A percentile compares a stretch with the other conserved stretches of the same genome.
Evolutionary conservation across 2,329 filamentous ascomycete species (phyloP).

Genomic region (Colletotrichum australisinense): DNA sequence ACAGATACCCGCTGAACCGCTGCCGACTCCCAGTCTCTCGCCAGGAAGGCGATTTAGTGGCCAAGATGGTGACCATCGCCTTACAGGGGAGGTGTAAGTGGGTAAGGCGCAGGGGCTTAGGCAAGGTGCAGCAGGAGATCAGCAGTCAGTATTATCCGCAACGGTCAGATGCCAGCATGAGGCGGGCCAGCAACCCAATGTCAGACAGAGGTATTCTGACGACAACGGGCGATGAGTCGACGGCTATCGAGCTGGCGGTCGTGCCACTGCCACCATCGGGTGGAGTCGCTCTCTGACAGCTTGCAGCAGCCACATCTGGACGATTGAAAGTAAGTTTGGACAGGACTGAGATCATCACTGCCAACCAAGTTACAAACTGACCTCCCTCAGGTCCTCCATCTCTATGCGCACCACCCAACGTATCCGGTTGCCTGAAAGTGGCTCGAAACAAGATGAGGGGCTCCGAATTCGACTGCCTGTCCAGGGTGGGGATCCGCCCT

Average conservation of each 20-base stretch:
- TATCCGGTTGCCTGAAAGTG: not conserved
- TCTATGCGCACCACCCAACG: not conserved
- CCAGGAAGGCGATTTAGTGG: not conserved
- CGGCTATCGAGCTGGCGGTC: not conserved
- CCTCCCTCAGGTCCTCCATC: not conserved
- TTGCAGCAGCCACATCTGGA: not conserved
- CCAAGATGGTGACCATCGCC: conserved; percentile 9
- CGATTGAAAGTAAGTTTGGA: not conserved
- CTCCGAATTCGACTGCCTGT: not conserved
- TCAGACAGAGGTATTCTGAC: not conserved
- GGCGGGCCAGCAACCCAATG: conserved; percentile 1
- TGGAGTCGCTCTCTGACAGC: not conserved
- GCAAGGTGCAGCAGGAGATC: conserved; percentile 10
- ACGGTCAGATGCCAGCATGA: conserved; percentile 11
- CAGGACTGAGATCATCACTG: not conserved
- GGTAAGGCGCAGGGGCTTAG: not conserved
- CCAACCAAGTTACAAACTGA: not conserved
- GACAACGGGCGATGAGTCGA: not conserved
- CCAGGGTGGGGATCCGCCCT: not conserved
- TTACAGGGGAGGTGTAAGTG: conserved; percentile 1
- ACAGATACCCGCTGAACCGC: conserved; percentile 24
- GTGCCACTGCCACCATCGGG: not conserved
- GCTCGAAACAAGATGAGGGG: not conserved
- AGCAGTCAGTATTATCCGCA: not conserved
- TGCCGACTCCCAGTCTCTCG: not conserved